Base-by-base conservation (phyloP, 192 early-diverging fungal genomes). In the Kappamyces sp. region DNA sequence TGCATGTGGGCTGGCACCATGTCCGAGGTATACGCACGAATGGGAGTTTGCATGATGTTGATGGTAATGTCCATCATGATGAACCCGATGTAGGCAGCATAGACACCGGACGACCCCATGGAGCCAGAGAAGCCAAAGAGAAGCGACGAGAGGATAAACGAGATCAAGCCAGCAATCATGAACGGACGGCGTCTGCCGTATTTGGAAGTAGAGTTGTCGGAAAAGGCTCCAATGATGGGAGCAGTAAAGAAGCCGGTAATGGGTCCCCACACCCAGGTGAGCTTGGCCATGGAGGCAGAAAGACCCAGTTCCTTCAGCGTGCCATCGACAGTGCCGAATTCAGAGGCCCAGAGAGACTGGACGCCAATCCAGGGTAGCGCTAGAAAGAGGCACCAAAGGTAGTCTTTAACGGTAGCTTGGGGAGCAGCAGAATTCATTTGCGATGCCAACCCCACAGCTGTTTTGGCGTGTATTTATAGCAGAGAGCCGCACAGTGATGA, bases 181-280 rank as follows among this genome's bases (percentile, higher is more conserved):
- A 40, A 66, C 39, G 65, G 65, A 33, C 65, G 58, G 40, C 65
- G 65, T 0, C 65, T 57, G 44, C 65, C 65, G 6, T 40, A 62
- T 13, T 62, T 64, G 36, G 33, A 40, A 9, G 58, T 61, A 35
- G 43, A 49, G 40, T 31, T n/a, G 44, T 66, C 65, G 46, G 65
- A 66, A 40, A 51, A 61, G 15, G 32, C 51, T 12, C 65, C 65
- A 51, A 66, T 48, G 5, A 62, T 13, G 3, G 65, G 65, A 15
- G 65, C 65, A 23, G 44, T 55, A 33, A 66, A 62, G 65, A 66
- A 66, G n/a, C 65, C 65, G 33, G 65, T 61, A 40, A 66, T 51
- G 36, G 65, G 65, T 9, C 65, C 65, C 9, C 42, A 43, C 6
- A 63, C 54, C 62, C 62, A 64, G n/a, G 52, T 33, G 23, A 64